phyloP scores from a whole-genome alignment of 1,284 basidiomycete species.

The Fereydounia khargensis region DNA sequence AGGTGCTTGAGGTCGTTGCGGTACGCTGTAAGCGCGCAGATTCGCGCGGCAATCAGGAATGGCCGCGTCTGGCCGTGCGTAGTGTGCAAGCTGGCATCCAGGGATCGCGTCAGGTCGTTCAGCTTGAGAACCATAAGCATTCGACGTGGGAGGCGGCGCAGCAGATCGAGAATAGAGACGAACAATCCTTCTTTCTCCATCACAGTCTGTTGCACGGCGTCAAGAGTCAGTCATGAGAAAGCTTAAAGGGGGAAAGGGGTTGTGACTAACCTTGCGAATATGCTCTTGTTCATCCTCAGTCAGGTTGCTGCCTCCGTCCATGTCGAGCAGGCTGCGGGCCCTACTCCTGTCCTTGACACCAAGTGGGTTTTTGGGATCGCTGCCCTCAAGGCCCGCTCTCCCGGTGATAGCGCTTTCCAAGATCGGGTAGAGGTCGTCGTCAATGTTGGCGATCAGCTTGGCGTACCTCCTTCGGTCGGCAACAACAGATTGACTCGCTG shows the following conservation, averaged over 20 bases:
- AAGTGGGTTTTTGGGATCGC: slow-evolving; percentile 47
- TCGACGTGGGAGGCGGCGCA: slow-evolving; percentile 49
- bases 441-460: slow-evolving; percentile 53
- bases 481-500: slow-evolving; percentile 40
- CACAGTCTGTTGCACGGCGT: slow-evolving; percentile 34
- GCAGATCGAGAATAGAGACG: slow-evolving; percentile 44
- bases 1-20: slow-evolving; percentile 67
- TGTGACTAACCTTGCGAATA: slow-evolving; percentile 38
- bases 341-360: slow-evolving; percentile 46
- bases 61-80: slow-evolving; percentile 61
- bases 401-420: slow-evolving; percentile 56
- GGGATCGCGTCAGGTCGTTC: slow-evolving; percentile 60
- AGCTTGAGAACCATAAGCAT: slow-evolving; percentile 58
- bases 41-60: slow-evolving; percentile 87
- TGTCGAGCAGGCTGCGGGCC: slow-evolving; percentile 46
- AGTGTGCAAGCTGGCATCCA: slow-evolving; percentile 63
- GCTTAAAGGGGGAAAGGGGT: neutral
- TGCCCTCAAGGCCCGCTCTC: slow-evolving; percentile 51
- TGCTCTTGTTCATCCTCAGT: slow-evolving; percentile 53
- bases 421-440: slow-evolving; percentile 55
- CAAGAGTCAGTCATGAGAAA: neutral
- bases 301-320: slow-evolving; percentile 37
- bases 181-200: slow-evolving; percentile 56
- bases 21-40: slow-evolving; percentile 82
- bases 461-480: slow-evolving; percentile 48